These are phyloP conservation scores for Astraeus odoratus DNA, from an alignment of 768 basidiomycete genomes.

Conservation along the genomic window DNA sequence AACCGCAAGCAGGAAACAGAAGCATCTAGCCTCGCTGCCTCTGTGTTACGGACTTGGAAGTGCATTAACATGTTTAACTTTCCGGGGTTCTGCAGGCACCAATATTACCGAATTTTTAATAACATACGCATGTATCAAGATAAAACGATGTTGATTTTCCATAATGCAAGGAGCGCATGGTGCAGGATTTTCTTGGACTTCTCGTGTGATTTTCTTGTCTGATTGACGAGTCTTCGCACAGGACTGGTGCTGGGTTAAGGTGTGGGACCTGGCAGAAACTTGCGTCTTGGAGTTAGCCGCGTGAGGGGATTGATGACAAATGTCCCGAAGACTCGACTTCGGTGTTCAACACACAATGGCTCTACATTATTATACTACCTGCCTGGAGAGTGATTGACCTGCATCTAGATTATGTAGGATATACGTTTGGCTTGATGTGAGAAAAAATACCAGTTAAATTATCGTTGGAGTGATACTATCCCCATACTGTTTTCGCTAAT, in stretches of 20 bases:
- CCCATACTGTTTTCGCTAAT: slow-evolving; percentile 43
- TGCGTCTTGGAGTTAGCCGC: slow-evolving; percentile 19
- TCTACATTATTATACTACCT: no score
- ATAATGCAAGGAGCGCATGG: slow-evolving; percentile 29
- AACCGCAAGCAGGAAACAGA: no score
- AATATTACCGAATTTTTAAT: slow-evolving; percentile 27
- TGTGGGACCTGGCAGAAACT: slow-evolving; percentile 25
- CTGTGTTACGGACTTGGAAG: no score
- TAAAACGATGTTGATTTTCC: slow-evolving; percentile 22
- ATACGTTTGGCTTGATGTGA: no score
- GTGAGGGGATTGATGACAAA: slow-evolving; percentile 5
- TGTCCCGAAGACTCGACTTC: background rate
- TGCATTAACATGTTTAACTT: slow-evolving; percentile 5
- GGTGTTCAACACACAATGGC: background rate
- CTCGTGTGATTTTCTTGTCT: slow-evolving; percentile 17
- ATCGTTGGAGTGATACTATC: background rate
- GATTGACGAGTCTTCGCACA: slow-evolving; percentile 7
- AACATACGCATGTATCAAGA: slow-evolving; percentile 24
- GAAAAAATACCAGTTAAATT: background rate
- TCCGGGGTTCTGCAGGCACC: slow-evolving; percentile 21
- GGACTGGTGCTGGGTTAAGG: slow-evolving; percentile 20
- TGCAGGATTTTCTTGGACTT: slow-evolving; percentile 22
- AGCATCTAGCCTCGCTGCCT: no score
- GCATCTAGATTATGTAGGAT: no score
- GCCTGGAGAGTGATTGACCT: no score